Conservation (phyloP, 2,329 filamentous ascomycete genomes). For the Stagonosporopsis tanaceti region DNA sequence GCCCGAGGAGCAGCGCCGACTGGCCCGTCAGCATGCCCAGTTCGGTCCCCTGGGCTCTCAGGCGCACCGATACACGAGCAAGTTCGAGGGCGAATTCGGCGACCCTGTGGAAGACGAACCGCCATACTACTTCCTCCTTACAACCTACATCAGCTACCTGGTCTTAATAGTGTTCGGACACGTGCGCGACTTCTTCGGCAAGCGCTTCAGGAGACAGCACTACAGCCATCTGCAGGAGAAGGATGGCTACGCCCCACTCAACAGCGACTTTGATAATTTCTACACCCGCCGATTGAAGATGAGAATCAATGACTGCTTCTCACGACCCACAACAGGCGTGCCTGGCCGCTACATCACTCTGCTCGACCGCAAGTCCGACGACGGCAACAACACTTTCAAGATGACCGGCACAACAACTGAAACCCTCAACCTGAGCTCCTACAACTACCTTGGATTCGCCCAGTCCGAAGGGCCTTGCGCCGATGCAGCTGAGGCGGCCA, state of each 20-base stretch:
- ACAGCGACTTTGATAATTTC: constrained; percentile 99
- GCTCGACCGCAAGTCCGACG: constrained; percentile 86
- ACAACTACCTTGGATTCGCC: constrained; percentile 98
- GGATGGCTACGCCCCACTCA: constrained; percentile 93
- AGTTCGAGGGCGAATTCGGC: constrained; percentile 82
- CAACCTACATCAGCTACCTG: constrained; percentile 97
- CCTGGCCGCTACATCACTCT: constrained; percentile 93
- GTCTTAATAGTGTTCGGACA: constrained; percentile 95
- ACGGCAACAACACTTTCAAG: constrained; percentile 90
- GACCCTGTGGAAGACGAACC: constrained; percentile 93
- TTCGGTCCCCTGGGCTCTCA: constrained; percentile 85
- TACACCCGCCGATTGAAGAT: constrained; percentile 92
- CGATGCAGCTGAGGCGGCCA: constrained; percentile 85
- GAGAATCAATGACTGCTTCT: constrained; percentile 96
- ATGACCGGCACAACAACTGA: constrained; percentile 91
- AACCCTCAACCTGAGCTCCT: constrained; percentile 98
- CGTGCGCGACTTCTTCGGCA: constrained; percentile 96
- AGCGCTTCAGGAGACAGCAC: constrained; percentile 86
- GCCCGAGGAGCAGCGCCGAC: constrained; percentile 78
- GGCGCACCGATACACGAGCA: constrained; percentile 87
- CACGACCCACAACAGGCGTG: constrained; percentile 89
- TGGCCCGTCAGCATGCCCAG: constrained; percentile 83
- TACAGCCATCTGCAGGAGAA: constrained; percentile 83
- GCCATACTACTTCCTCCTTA: constrained; percentile 94
- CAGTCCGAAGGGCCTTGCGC: constrained; percentile 97